Evolutionary conservation across 495 filamentous ascomycete genomes (phyloP).

Genomic region (Tuber borchii): DNA sequence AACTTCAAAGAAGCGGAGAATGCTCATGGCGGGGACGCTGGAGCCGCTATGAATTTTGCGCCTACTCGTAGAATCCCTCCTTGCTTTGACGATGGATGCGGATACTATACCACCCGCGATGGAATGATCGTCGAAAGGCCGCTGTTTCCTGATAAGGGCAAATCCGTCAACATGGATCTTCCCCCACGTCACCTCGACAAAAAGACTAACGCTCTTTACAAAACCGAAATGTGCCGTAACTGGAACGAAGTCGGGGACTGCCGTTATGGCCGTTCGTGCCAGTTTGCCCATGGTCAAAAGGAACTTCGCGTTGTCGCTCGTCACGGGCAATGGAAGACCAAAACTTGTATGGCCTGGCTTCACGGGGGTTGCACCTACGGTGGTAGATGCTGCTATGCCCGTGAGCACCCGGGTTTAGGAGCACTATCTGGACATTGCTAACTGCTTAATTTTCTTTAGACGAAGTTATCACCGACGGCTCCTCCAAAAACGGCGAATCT

Average conservation of each 20-base stretch:
- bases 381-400: slow-evolving; percentile 39
- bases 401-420: slow-evolving; percentile 14
- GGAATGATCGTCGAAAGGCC: neutral
- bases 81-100: neutral
- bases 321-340: slow-evolving; percentile 41
- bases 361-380: slow-evolving; percentile 41
- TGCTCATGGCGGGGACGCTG: neutral
- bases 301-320: slow-evolving; percentile 36
- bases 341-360: slow-evolving; percentile 40
- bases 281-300: slow-evolving; percentile 39
- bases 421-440: neutral
- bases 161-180: slow-evolving; percentile 10
- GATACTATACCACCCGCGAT: neutral
- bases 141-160: neutral
- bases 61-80: neutral
- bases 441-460: slow-evolving; percentile 13
- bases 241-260: slow-evolving; percentile 39
- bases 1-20: neutral
- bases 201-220: slow-evolving; percentile 41
- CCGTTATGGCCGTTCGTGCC: slow-evolving; percentile 39
- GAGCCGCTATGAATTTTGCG: neutral
- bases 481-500: neutral
- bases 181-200: slow-evolving; percentile 36
- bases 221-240: slow-evolving; percentile 41
- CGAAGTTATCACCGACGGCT: slow-evolving; percentile 20